Evolutionary conservation across 192 early-diverging fungal species (phyloP), one percentile per base, ranked within the genome.

Genomic region (Umbelopsis isabellina): DNA sequence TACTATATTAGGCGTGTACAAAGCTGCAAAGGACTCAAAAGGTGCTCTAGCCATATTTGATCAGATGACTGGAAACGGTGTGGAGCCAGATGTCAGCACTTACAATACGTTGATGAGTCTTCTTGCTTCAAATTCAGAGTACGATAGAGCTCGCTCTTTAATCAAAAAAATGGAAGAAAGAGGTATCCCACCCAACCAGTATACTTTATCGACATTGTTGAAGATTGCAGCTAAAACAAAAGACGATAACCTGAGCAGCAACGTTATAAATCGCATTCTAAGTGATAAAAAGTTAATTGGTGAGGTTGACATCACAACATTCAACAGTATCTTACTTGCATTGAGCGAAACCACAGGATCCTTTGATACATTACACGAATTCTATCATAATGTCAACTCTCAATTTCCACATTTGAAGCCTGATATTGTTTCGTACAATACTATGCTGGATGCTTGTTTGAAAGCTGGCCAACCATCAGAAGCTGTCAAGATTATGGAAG

Each of bases 401-500:
- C 12, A 23, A 2, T 78, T 78, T 46, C 67, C 76, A 22, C 65
- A 68, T 44, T 9, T 70, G 21, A 22, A 55, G 12, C 61, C 45
- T 13, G 72, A 78, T 55, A 67, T 65, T 21, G 50, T 78, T 8
- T 74, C 72, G 1, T 78, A 67, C 64, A 78, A 78, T 46, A 78
- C 53, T 1, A 21, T 78, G 25, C 33, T 78, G 18, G 68, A 78
- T 23, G 48, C 68, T 35, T 71, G 49, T 22, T 25, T 74, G n/a
- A 70, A 71, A 27, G n/a, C 20, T 18, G 45, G 53, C 21, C 20
- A 49, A 13, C 35, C 65, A 16, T 41, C 70, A 5, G 73, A 72
- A 66, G 76, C 72, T 10, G 65, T 65, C 55, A 65, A 37, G 47
- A 47, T 83, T 12, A 75, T 75, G 41, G 37, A 33, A 16, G 76